phyloP scores from a whole-genome alignment of 2,329 filamentous ascomycete species.

The Lasiodiplodia citricola region DNA sequence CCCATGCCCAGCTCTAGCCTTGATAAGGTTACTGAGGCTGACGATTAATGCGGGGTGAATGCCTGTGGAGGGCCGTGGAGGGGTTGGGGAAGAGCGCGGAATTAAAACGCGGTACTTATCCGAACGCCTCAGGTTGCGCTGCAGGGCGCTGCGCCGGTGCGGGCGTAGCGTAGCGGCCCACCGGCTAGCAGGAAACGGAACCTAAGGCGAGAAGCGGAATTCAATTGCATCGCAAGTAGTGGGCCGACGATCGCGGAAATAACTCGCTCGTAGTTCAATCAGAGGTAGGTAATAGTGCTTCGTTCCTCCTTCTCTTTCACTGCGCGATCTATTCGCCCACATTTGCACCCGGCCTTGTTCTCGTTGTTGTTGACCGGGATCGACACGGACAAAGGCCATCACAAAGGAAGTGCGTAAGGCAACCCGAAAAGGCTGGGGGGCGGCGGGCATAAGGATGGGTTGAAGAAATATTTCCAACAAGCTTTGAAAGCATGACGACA shows the following conservation, averaged over 20 bases:
- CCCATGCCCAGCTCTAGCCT: background rate
- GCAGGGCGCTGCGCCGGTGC: background rate
- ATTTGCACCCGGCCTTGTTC: background rate
- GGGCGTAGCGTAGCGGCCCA: background rate
- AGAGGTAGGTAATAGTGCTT: background rate
- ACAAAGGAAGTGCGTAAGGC: background rate
- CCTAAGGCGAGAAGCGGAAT: background rate
- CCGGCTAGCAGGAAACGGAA: background rate
- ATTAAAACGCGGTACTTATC: slow-evolving; percentile 16
- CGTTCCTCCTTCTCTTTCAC: background rate
- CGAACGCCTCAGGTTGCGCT: background rate
- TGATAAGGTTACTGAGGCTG: slow-evolving; percentile 19
- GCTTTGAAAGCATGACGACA: background rate
- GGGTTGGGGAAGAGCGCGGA: background rate
- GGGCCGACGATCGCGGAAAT: background rate
- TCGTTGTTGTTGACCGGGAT: background rate
- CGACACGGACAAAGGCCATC: background rate
- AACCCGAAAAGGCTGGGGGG: background rate
- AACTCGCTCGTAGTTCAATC: background rate
- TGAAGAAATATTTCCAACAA: background rate
- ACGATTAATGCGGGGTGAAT: slow-evolving; percentile 15
- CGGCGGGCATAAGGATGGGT: background rate
- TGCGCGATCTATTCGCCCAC: background rate
- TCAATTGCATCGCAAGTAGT: background rate
- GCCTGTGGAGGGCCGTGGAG: background rate